Evolutionary conservation across 257 asterid genomes (phyloP).

Genomic region (Cordia subcordata): DNA sequence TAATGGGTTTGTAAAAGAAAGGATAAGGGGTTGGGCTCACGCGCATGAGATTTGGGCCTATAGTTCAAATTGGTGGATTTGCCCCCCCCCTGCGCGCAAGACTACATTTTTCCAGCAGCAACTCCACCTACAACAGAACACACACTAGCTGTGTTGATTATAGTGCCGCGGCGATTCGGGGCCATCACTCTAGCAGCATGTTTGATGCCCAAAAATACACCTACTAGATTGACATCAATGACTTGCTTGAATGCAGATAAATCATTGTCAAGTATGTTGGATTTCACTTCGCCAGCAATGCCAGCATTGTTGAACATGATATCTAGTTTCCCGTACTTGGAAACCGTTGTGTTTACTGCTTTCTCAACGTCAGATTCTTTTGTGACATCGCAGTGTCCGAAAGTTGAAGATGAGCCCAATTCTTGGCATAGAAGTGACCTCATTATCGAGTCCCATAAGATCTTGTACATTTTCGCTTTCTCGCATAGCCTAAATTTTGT

Average conservation of each 20-base stretch:
- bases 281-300: background rate
- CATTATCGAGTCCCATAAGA: no score
- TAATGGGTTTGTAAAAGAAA: no score
- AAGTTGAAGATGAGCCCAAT: background rate
- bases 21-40: no score
- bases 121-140: constrained; percentile 14
- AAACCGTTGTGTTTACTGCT: constrained; percentile 9
- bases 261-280: constrained; percentile 8
- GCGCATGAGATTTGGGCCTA: no score
- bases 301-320: constrained; percentile 18
- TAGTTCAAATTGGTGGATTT: no score
- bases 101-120: no score
- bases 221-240: background rate
- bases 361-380: constrained; percentile 6
- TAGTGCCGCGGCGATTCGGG: constrained; percentile 8
- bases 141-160: constrained; percentile 5
- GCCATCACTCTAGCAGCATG: constrained; percentile 19
- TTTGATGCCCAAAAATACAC: constrained; percentile 10
- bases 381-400: constrained; percentile 9
- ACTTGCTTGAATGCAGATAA: constrained; percentile 2
- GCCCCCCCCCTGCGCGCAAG: no score
- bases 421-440: constrained; percentile 5
- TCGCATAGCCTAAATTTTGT: no score
- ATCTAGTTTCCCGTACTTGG: constrained; percentile 8
- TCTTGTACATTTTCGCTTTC: no score